Conservation (phyloP, 2,329 filamentous ascomycete species). For the Diaporthe nobilis region DNA sequence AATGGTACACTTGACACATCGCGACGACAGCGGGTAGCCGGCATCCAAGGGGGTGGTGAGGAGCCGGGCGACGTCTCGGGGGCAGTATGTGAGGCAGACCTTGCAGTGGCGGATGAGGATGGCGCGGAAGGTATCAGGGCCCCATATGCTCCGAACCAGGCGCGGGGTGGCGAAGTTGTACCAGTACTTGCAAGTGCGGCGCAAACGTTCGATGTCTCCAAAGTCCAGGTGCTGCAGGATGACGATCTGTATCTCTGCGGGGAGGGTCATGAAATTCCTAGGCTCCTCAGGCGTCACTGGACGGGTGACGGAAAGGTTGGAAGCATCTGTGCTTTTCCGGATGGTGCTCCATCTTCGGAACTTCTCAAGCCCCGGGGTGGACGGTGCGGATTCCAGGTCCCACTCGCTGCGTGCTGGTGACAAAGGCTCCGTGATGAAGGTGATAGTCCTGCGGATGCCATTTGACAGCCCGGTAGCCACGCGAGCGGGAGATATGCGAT, state of each 20-base stretch:
- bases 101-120: conserved; percentile 54
- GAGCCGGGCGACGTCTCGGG: conserved; percentile 50
- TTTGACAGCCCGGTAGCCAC: not conserved
- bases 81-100: conserved; percentile 53
- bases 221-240: conserved; percentile 58
- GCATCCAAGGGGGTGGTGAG: conserved; percentile 48
- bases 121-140: conserved; percentile 46
- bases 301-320: not conserved
- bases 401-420: conserved; percentile 33
- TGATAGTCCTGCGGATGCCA: conserved; percentile 27
- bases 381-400: conserved; percentile 20
- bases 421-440: conserved; percentile 35
- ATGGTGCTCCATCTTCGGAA: conserved; percentile 32
- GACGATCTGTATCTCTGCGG: conserved; percentile 58
- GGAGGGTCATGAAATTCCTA: conserved; percentile 52
- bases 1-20: conserved; percentile 58
- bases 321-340: conserved; percentile 10
- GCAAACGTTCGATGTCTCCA: conserved; percentile 58
- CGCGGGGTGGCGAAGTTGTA: conserved; percentile 52
- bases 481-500: conserved; percentile 15
- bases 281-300: conserved; percentile 6
- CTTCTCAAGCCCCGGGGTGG: conserved; percentile 32
- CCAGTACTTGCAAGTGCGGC: conserved; percentile 57
- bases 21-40: conserved; percentile 56
- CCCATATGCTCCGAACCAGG: conserved; percentile 55